Evolutionary conservation across 2,329 filamentous ascomycete genomes (phyloP).

Genomic region (Fusarium staphyleae): DNA sequence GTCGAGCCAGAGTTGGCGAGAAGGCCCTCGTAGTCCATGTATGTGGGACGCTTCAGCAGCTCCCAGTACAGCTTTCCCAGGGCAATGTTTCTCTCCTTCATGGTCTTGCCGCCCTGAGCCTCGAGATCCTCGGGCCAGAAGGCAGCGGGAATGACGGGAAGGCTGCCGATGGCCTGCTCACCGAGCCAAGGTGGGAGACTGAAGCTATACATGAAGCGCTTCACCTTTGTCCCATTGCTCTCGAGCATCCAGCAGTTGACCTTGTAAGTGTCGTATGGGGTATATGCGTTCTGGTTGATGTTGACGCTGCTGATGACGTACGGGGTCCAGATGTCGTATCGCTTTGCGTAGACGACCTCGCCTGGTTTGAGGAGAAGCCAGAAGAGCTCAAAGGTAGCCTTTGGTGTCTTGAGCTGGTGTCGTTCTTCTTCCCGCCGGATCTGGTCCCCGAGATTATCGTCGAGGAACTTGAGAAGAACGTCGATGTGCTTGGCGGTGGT

Average conservation of each 20-base stretch:
- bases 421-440: slow-evolving; percentile 52
- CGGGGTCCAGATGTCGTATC: slow-evolving; percentile 50
- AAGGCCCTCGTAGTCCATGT: slow-evolving; percentile 56
- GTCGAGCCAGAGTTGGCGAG: slow-evolving; percentile 45
- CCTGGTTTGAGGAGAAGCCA: slow-evolving; percentile 58
- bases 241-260: slow-evolving; percentile 55
- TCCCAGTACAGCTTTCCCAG: slow-evolving; percentile 58
- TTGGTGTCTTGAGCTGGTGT: slow-evolving; percentile 48
- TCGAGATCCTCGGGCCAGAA: slow-evolving; percentile 51
- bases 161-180: slow-evolving; percentile 52
- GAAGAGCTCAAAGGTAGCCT: slow-evolving; percentile 54
- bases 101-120: slow-evolving; percentile 43
- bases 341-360: slow-evolving; percentile 52
- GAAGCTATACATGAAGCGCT: slow-evolving; percentile 49
- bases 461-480: slow-evolving; percentile 53
- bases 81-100: slow-evolving; percentile 48
- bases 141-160: slow-evolving; percentile 52
- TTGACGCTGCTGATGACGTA: slow-evolving; percentile 50
- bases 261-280: slow-evolving; percentile 30
- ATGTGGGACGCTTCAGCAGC: slow-evolving; percentile 53
- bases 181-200: slow-evolving; percentile 50
- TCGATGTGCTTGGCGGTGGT: slow-evolving; percentile 55
- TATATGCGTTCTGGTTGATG: slow-evolving; percentile 15
- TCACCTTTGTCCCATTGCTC: slow-evolving; percentile 45
- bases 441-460: slow-evolving; percentile 47